Base-by-base conservation (phyloP, 306 rosid genomes). In the Corylus avellana region DNA sequence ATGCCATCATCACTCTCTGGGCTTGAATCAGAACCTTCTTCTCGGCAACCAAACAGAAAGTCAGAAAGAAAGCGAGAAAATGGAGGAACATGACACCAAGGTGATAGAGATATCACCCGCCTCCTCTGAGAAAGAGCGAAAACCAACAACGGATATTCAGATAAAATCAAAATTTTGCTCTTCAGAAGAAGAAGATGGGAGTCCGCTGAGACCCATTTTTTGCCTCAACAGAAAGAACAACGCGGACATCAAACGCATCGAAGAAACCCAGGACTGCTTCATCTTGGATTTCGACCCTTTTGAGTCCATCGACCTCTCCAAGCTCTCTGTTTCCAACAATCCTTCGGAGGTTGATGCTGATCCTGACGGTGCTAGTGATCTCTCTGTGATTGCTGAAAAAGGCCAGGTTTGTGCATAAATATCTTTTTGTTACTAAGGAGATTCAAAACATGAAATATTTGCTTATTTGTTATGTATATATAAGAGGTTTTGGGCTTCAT, bases 181-280 rank as follows among this genome's bases (percentile, higher is more conserved):
- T 42, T 42, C 46, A 4, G 47, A 2, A 12, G 46, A 42, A 42
- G 87, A 82, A 20, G 77, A 77, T 3, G 88, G 57, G 18, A 84
- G 84, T 64, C 90, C 92, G 0, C 57, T 84, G 39, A 83, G 88
- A 37, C 75, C 80, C 72, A 73, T 87, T 0, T 50, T 83, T n/a
- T 87, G 86, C 72, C 77, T 87, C 53, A 49, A 49, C 14, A 49
- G 53, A 39, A 89, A 78, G n/a, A 87, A 69, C 16, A n/a, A 47
- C 35, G 73, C 64, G 0, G 97, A 92, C 44, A 73, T 90, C 1
- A 75, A 79, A 42, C 88, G 85, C 17, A 76, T 81, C 48, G 95
- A 92, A 81, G 90, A 86, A 74, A 37, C 82, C 3, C 92, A 90
- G 22, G 95, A 92, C 11, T 90, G 97, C 71, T 92, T 92, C 87